Conservation (phyloP, 2,329 filamentous ascomycete genomes). For the Mycosphaerella sp. region DNA sequence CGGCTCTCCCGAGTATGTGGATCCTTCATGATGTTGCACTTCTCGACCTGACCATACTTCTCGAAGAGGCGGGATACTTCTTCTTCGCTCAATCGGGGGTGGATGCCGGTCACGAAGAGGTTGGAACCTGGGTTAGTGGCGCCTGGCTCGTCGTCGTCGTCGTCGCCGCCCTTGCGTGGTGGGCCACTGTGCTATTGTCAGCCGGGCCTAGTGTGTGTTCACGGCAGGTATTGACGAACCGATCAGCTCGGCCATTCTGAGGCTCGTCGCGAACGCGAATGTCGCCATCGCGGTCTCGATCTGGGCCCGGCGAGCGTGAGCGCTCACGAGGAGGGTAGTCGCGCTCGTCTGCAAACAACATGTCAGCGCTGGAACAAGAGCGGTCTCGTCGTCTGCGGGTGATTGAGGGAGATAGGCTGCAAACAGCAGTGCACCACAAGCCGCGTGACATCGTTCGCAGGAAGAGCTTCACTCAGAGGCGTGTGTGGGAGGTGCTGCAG, state of each 20-base stretch:
- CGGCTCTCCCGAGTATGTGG: conserved; percentile 98
- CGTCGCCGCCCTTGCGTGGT: conserved; percentile 26
- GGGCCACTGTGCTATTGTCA: conserved; percentile 5
- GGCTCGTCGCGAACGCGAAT: conserved; percentile 54
- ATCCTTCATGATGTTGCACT: conserved; percentile 99
- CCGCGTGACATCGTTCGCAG: background rate
- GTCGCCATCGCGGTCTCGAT: conserved; percentile 45
- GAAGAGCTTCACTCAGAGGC: background rate
- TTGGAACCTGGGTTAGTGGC: conserved; percentile 92
- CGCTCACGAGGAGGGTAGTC: conserved; percentile 55
- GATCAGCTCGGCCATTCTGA: conserved; percentile 53
- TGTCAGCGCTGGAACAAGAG: conserved; percentile 15
- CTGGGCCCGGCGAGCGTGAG: conserved; percentile 57
- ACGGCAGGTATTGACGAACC: conserved; percentile 35
- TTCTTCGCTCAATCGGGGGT: conserved; percentile 80
- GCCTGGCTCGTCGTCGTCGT: conserved; percentile 56
- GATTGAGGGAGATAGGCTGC: background rate
- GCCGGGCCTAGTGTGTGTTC: background rate
- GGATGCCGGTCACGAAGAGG: conserved; percentile 97
- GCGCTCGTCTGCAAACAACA: conserved; percentile 48
- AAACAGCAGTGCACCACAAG: background rate
- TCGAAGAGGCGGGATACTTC: conserved; percentile 94
- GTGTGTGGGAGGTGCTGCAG: background rate
- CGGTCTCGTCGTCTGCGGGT: background rate
- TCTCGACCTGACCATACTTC: conserved; percentile 98